Evolutionary conservation across 331 rosid species (phyloP), one percentile per base, ranked within the genome.

Genomic region (Erythrophleum ivorense): DNA sequence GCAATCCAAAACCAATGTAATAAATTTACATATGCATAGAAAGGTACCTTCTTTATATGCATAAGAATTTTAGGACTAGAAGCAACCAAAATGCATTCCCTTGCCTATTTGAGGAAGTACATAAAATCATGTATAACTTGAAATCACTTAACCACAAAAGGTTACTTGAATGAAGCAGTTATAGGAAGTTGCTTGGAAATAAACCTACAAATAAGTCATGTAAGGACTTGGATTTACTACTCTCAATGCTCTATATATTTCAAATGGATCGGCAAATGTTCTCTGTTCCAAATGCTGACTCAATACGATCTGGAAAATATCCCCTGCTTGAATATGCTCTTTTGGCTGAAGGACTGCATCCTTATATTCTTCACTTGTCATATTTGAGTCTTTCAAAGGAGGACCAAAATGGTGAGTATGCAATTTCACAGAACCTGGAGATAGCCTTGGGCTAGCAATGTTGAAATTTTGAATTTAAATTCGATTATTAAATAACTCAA

Each of bases 61-160:
- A 97, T 92, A 74, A 95, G 98, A 86, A 91, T 93, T 81, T 95
- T 97, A 19, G 98, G 98, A 85, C 98, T 95, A 41, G 97, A 93
- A 88, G 98, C 95, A 88, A 91, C 97, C 65, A 95, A 84, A 84
- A 93, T 89, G 77, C 97, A 89, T 67, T 97, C 98, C 87, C 98
- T 83, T 54, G 97, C 98, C 98, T 95, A 92, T 80, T 80, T 33
- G 46, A 60, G 50, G 75, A 70, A 77, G 68, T 31, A 57, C 2
- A 24, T 49, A 76, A 46, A 60, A 82, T 66, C 24, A 81, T 80
- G 31, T 59, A 24, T 24, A 24, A 24, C 29, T 24, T 24, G 29
- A 64, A 62, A 59, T 15, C 45, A 65, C 67, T 70, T 46, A 81
- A 75, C 82, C 41, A 19, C n/a, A 76, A 59, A 24, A 63, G 5